Conservation (phyloP, 148 eudicot genomes). For the Chenopodium berlandieri region DNA sequence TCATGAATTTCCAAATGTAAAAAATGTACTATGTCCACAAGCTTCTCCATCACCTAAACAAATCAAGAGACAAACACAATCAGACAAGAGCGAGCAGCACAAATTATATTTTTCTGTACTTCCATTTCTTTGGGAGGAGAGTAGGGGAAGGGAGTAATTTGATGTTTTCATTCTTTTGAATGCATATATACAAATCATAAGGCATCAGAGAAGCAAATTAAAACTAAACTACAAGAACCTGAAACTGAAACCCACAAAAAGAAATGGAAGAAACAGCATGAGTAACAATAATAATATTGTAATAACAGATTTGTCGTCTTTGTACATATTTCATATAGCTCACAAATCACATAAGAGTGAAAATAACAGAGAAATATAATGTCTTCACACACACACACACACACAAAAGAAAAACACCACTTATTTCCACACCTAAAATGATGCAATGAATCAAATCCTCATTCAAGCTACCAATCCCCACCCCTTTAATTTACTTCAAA, state of each 20-base stretch:
- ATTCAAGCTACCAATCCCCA: not conserved
- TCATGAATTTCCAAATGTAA: constrained; percentile 84
- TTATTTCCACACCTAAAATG: not conserved
- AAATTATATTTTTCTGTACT: not conserved
- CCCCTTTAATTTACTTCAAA: not conserved
- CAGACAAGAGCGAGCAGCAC: constrained; percentile 2
- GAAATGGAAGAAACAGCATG: not conserved
- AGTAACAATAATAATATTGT: not conserved
- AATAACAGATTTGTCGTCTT: not conserved
- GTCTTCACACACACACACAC: too few relatives aligned
- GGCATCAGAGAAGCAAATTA: not conserved
- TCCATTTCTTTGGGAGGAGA: not conserved
- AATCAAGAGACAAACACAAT: constrained; percentile 13
- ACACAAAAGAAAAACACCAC: not conserved
- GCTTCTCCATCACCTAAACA: constrained; percentile 95
- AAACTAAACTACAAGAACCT: not conserved
- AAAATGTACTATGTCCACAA: constrained; percentile 85
- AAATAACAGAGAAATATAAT: too few relatives aligned
- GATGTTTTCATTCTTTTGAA: not conserved
- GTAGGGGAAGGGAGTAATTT: not conserved
- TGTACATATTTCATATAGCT: not conserved
- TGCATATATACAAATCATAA: not conserved
- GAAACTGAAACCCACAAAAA: not conserved
- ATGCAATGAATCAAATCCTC: not conserved
- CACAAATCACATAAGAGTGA: too few relatives aligned